Conservation (phyloP, 495 filamentous ascomycete species). For the Chaetomidium leptoderma region DNA sequence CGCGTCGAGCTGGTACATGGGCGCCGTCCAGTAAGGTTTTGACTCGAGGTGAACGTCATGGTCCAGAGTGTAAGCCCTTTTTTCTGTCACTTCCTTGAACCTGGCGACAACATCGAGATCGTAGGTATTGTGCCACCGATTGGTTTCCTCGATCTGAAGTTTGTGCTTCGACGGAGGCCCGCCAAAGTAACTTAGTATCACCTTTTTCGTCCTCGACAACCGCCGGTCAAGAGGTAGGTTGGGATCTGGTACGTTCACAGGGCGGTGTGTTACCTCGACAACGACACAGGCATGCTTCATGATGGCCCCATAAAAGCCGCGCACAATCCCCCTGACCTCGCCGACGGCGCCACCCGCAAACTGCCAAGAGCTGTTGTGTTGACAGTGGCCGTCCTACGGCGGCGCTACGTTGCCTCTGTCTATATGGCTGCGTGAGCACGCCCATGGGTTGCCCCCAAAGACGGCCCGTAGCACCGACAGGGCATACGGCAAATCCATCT, state of each 20-base stretch:
- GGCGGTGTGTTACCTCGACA: background rate
- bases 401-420: background rate
- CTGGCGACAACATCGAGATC: too few relatives aligned
- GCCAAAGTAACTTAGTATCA: background rate
- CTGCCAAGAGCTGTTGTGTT: background rate
- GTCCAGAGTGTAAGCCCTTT: background rate
- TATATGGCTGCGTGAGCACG: slow-evolving; percentile 36
- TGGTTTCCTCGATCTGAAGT: background rate
- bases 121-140: background rate
- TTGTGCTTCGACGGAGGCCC: background rate
- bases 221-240: background rate
- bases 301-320: background rate
- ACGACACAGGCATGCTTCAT: background rate
- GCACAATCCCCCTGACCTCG: background rate
- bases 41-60: background rate
- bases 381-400: background rate
- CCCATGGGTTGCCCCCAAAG: slow-evolving; percentile 32
- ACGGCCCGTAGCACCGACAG: slow-evolving; percentile 42
- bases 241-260: too few relatives aligned
- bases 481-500: slow-evolving; percentile 57
- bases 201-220: background rate
- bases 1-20: slow-evolving; percentile 1
- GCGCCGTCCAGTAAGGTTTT: background rate
- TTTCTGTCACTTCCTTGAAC: background rate
- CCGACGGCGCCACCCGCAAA: background rate